Conservation (phyloP, 257 asterid species). For the Verbascum thapsus region DNA sequence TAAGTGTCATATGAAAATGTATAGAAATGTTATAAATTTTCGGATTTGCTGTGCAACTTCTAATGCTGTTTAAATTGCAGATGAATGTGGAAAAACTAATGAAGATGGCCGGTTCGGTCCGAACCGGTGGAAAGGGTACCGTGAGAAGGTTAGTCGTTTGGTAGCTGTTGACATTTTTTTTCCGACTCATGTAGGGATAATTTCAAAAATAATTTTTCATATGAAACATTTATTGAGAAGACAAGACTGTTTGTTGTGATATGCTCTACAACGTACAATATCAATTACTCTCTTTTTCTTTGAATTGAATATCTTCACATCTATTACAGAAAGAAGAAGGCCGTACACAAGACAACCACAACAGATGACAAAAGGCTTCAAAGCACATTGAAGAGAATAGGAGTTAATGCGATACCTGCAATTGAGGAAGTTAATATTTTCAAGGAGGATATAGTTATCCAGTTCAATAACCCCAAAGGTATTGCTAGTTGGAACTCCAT, state of each 20-base stretch:
- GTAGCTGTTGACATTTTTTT: constrained; percentile 9
- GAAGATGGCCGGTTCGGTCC: constrained; percentile 78
- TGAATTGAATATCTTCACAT: constrained; percentile 7
- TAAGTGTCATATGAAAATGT: neutral
- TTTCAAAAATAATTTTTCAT: neutral
- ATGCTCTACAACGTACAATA: neutral
- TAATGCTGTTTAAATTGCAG: constrained; percentile 33
- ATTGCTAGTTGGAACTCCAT: neutral
- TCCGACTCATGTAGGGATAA: neutral
- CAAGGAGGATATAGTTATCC: constrained; percentile 74
- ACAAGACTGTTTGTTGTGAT: neutral
- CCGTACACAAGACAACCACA: constrained; percentile 73
- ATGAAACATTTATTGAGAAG: neutral
- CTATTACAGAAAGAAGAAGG: constrained; percentile 69
- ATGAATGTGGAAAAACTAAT: constrained; percentile 72
- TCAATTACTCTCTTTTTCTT: neutral
- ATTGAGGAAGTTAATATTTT: constrained; percentile 76
- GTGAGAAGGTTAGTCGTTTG: constrained; percentile 51
- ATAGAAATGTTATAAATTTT: neutral
- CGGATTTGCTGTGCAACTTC: neutral
- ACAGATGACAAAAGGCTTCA: constrained; percentile 77
- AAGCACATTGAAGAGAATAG: constrained; percentile 72
- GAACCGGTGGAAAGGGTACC: constrained; percentile 78
- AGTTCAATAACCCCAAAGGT: constrained; percentile 71
- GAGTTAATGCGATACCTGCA: constrained; percentile 69